These are phyloP conservation scores for Sclerotinia subarctica DNA, from an alignment of 2,329 filamentous ascomycete species.

Conservation along the genomic window DNA sequence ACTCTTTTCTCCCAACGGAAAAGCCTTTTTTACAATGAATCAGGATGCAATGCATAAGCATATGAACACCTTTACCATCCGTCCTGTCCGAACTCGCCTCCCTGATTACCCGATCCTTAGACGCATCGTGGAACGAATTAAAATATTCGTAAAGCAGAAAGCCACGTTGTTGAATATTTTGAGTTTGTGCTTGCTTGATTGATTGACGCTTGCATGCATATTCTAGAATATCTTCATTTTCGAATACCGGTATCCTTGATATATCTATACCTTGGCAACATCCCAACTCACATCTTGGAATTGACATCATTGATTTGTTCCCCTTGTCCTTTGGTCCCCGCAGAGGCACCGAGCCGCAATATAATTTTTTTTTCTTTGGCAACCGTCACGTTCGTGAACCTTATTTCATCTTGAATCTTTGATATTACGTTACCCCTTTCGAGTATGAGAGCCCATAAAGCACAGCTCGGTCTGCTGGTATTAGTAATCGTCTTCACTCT, in stretches of 20 bases:
- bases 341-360: conserved; percentile 6
- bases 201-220: background rate
- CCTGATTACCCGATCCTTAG: background rate
- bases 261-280: background rate
- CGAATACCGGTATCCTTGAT: background rate
- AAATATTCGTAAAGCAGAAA: conserved; percentile 7
- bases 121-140: conserved; percentile 1
- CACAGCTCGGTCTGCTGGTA: background rate
- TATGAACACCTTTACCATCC: background rate
- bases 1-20: background rate
- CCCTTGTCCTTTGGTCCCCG: background rate
- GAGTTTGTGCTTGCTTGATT: background rate
- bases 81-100: conserved; percentile 8
- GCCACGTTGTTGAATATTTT: background rate
- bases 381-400: background rate
- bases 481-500: background rate
- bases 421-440: background rate
- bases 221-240: background rate
- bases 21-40: background rate
- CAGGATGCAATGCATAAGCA: conserved; percentile 4
- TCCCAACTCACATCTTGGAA: background rate
- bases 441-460: background rate
- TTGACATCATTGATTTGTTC: conserved; percentile 4
- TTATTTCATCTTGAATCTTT: background rate
- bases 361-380: background rate